Conservation (phyloP, 257 asterid species). For the Solanum sejunctum region DNA sequence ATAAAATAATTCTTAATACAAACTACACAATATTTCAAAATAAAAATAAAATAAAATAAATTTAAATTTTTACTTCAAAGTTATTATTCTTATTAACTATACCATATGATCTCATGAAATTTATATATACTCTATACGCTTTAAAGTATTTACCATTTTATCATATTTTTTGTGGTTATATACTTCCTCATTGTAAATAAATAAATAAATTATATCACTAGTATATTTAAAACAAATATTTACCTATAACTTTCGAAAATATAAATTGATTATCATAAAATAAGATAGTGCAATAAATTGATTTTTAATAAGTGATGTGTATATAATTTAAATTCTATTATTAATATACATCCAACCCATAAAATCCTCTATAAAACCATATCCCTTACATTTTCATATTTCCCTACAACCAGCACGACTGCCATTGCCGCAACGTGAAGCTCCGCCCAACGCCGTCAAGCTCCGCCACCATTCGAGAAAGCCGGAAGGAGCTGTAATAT, state of each 20-base stretch:
- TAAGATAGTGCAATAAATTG: no score
- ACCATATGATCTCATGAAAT: no score
- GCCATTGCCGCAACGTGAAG: not conserved
- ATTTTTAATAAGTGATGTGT: not conserved
- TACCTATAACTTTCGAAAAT: not conserved
- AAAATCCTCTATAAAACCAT: not conserved
- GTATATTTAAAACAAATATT: not conserved
- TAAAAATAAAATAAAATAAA: no score
- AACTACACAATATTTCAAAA: no score
- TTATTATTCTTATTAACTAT: no score
- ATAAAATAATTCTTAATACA: no score
- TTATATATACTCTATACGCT: not conserved
- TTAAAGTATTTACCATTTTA: not conserved
- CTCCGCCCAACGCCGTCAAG: not conserved
- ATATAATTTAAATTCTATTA: not conserved
- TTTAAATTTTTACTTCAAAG: no score
- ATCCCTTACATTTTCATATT: constrained; percentile 2
- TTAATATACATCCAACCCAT: not conserved
- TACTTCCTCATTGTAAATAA: not conserved
- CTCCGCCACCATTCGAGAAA: not conserved
- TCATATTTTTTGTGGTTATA: not conserved
- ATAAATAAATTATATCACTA: not conserved
- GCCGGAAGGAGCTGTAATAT: not conserved
- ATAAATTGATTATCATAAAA: not conserved
- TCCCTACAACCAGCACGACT: not conserved